Percentiles rank a stretch among this genome's conserved stretches.
Conservation (phyloP, 305 asterid genomes). For the Coffea humblotiana region DNA sequence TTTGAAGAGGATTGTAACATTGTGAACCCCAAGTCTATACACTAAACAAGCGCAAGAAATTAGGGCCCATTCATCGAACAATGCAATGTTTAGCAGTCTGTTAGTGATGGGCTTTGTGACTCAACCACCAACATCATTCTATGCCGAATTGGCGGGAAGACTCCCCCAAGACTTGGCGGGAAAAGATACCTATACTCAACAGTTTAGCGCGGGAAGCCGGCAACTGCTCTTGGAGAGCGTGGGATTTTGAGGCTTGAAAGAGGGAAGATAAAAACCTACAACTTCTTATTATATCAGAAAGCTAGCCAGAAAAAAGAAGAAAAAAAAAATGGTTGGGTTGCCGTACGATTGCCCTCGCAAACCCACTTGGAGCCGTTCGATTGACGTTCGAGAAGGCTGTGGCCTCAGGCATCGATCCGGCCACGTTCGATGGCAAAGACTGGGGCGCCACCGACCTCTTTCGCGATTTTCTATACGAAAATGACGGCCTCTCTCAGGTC, state of each 20-base stretch:
- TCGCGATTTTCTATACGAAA: constrained; percentile 66
- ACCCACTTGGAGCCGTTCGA: constrained; percentile 92
- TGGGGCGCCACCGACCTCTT: constrained; percentile 83
- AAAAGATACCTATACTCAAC: constrained; percentile 8
- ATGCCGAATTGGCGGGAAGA: constrained; percentile 37
- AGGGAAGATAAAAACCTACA: too few species aligned
- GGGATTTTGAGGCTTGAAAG: too few species aligned
- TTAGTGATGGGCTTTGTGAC: background rate
- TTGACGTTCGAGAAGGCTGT: constrained; percentile 75
- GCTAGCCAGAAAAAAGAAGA: background rate
- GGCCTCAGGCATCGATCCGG: constrained; percentile 45
- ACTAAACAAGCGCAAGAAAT: background rate
- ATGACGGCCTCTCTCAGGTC: constrained; percentile 68
- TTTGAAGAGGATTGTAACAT: too few species aligned
- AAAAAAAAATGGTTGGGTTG: constrained; percentile 68
- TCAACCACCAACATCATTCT: background rate
- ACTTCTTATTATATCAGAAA: background rate
- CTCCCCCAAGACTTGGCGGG: constrained; percentile 32
- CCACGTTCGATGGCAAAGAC: constrained; percentile 64
- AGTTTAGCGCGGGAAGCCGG: constrained; percentile 21
- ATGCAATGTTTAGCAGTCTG: too few species aligned
- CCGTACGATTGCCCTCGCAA: constrained; percentile 80
- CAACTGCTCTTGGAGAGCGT: background rate
- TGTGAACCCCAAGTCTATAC: too few species aligned
- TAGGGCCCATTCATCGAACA: background rate